Evolutionary conservation across 176 grass and related monocot genomes (phyloP).

Genomic region (Secale cereale): DNA sequence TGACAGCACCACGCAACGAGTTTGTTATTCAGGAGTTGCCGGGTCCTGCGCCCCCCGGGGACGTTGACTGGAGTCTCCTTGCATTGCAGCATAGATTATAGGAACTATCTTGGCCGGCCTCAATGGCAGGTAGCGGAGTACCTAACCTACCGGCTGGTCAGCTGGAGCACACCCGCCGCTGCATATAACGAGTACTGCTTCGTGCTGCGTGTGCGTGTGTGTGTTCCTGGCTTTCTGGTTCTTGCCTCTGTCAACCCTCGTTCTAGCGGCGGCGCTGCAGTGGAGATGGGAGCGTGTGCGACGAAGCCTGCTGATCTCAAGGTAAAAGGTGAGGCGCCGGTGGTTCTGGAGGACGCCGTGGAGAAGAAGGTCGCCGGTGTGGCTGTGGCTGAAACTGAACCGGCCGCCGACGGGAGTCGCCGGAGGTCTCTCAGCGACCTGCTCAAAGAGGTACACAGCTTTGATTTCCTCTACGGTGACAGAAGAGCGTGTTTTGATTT

Average conservation of each 20-base stretch:
- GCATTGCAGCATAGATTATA: not conserved
- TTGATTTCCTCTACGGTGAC: not conserved
- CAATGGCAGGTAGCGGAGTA: not conserved
- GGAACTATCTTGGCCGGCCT: not conserved
- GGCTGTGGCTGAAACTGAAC: slow-evolving; percentile 3
- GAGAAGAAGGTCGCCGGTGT: slow-evolving; percentile 19
- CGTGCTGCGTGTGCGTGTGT: not conserved
- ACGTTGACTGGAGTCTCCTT: not conserved
- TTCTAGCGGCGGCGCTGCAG: not conserved
- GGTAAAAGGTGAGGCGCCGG: slow-evolving; percentile 23
- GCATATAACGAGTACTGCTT: not conserved
- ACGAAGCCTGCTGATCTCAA: slow-evolving; percentile 48
- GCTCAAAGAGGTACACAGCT: slow-evolving; percentile 33
- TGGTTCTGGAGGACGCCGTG: slow-evolving; percentile 12
- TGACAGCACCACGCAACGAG: not conserved
- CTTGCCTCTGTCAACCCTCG: not conserved
- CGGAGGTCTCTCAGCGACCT: slow-evolving; percentile 54
- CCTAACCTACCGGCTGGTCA: not conserved
- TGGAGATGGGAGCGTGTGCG: slow-evolving; percentile 52
- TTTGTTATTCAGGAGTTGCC: slow-evolving; percentile 21
- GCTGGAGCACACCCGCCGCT: not conserved
- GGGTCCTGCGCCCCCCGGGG: slow-evolving; percentile 33
- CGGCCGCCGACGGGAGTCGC: slow-evolving; percentile 26
- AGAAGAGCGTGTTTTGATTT: not conserved
- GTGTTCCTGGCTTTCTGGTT: not conserved